Percentiles rank a stretch among this genome's conserved stretches.
Evolutionary conservation across 345 rosid genomes (phyloP).

Genomic region (Gossypium sturtianum): DNA sequence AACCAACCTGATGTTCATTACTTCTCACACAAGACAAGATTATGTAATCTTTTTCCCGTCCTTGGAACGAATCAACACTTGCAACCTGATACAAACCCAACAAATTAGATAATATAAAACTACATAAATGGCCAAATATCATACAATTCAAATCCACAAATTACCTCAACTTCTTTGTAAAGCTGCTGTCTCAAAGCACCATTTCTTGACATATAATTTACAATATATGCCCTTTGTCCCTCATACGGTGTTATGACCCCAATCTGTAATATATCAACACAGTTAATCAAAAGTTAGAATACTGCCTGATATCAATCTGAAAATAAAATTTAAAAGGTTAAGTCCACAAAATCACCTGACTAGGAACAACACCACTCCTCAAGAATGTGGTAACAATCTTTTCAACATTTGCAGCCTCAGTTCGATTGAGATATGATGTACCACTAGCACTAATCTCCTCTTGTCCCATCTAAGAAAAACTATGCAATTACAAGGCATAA

Average conservation of each 20-base stretch:
- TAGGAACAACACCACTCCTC: slow-evolving; percentile 95
- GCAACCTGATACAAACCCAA: slow-evolving; percentile 52
- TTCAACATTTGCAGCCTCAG: slow-evolving; percentile 99
- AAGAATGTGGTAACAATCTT: slow-evolving; percentile 96
- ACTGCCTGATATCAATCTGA: not conserved
- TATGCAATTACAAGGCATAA: slow-evolving; percentile 16
- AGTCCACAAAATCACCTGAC: slow-evolving; percentile 50
- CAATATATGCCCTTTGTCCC: slow-evolving; percentile 98
- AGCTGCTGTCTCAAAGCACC: slow-evolving; percentile 97
- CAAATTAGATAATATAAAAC: slow-evolving; percentile 8
- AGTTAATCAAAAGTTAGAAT: not conserved
- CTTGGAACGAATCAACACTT: slow-evolving; percentile 99
- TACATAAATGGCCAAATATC: too few relatives aligned
- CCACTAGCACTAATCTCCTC: slow-evolving; percentile 99
- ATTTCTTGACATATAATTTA: slow-evolving; percentile 94
- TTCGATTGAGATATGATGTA: slow-evolving; percentile 93
- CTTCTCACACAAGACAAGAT: slow-evolving; percentile 98
- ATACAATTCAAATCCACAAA: slow-evolving; percentile 1
- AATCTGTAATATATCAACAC: slow-evolving; percentile 42
- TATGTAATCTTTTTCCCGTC: slow-evolving; percentile 98
- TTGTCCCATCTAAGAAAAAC: slow-evolving; percentile 82
- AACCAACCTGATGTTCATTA: slow-evolving; percentile 95
- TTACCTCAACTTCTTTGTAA: slow-evolving; percentile 98
- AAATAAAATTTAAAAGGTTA: not conserved
- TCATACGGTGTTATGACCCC: slow-evolving; percentile 98